Conservation (phyloP, 768 basidiomycete genomes). For the Tylopilus balloui region DNA sequence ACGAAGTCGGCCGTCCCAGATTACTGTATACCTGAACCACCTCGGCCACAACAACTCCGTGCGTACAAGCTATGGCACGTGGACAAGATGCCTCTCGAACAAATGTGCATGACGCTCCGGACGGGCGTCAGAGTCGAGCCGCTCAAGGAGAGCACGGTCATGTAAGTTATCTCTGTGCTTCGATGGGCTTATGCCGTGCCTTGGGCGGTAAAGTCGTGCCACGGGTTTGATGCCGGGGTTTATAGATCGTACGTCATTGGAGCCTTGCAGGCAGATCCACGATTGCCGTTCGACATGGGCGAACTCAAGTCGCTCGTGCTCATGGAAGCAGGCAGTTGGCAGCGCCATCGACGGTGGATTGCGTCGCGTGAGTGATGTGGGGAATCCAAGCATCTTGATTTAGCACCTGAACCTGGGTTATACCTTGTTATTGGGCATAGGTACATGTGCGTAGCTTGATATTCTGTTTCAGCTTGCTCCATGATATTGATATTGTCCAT, state of each 20-base stretch:
- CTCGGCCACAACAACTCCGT: slow-evolving; percentile 36
- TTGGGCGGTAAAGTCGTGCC: not conserved
- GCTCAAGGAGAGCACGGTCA: slow-evolving; percentile 43
- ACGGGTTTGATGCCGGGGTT: not conserved
- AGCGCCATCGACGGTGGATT: slow-evolving; percentile 39
- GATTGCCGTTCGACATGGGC: slow-evolving; percentile 35
- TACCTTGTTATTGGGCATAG: not conserved
- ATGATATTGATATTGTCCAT: not conserved
- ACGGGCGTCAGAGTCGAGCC: slow-evolving; percentile 33
- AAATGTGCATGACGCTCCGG: slow-evolving; percentile 39
- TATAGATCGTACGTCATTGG: slow-evolving; percentile 41
- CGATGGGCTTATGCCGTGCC: not conserved
- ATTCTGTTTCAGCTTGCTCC: not conserved
- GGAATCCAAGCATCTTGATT: not conserved
- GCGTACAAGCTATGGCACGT: slow-evolving; percentile 46
- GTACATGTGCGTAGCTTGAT: too few species aligned
- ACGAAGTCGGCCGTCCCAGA: slow-evolving; percentile 9
- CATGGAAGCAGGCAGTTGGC: slow-evolving; percentile 41
- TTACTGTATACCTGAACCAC: slow-evolving; percentile 27
- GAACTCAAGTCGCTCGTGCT: slow-evolving; percentile 35
- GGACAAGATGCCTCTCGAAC: slow-evolving; percentile 31
- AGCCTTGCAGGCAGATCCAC: slow-evolving; percentile 37
- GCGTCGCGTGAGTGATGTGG: slow-evolving; percentile 17
- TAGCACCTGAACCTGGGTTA: not conserved
- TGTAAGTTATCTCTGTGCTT: slow-evolving; percentile 30